Evolutionary conservation across 2,329 filamentous ascomycete genomes (phyloP).

Genomic region (Botrytis byssoidea): DNA sequence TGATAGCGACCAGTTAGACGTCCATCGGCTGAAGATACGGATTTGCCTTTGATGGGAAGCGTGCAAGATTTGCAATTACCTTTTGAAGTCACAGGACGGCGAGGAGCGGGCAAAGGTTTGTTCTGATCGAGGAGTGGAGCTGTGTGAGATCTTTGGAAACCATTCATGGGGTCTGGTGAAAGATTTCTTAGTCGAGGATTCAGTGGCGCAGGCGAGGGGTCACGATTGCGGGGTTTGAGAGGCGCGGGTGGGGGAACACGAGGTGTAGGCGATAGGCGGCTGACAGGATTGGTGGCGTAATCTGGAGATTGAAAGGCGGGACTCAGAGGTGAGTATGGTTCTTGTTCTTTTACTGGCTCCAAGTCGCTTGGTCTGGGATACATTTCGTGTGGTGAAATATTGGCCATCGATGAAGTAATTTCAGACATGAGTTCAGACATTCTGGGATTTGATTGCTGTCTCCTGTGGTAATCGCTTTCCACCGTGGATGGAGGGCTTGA

Average conservation of each 20-base stretch:
- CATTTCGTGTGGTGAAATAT: not conserved
- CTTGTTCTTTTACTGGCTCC: slow-evolving; percentile 16
- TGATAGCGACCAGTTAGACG: slow-evolving; percentile 91
- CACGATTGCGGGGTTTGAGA: slow-evolving; percentile 2
- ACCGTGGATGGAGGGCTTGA: slow-evolving; percentile 52
- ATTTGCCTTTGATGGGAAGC: slow-evolving; percentile 80
- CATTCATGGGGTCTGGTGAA: slow-evolving; percentile 8
- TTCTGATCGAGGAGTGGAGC: slow-evolving; percentile 19
- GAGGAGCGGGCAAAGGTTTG: slow-evolving; percentile 18
- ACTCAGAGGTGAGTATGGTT: slow-evolving; percentile 21
- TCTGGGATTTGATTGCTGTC: slow-evolving; percentile 43
- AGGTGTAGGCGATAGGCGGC: not conserved
- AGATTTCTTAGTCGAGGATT: not conserved
- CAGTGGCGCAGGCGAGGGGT: slow-evolving; percentile 4
- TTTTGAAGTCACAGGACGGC: slow-evolving; percentile 33
- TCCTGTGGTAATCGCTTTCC: slow-evolving; percentile 36
- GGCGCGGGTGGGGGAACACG: slow-evolving; percentile 16
- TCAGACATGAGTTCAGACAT: slow-evolving; percentile 57
- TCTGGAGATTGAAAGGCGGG: slow-evolving; percentile 39
- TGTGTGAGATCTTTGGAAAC: slow-evolving; percentile 24
- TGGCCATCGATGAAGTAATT: slow-evolving; percentile 50
- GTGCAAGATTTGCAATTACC: slow-evolving; percentile 83
- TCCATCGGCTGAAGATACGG: slow-evolving; percentile 89
- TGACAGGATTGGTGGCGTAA: slow-evolving; percentile 49
- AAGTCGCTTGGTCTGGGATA: not conserved